These are phyloP conservation scores for Sporisorium scitamineum DNA, from an alignment of 1,284 basidiomycete genomes.

Conservation along the genomic window DNA sequence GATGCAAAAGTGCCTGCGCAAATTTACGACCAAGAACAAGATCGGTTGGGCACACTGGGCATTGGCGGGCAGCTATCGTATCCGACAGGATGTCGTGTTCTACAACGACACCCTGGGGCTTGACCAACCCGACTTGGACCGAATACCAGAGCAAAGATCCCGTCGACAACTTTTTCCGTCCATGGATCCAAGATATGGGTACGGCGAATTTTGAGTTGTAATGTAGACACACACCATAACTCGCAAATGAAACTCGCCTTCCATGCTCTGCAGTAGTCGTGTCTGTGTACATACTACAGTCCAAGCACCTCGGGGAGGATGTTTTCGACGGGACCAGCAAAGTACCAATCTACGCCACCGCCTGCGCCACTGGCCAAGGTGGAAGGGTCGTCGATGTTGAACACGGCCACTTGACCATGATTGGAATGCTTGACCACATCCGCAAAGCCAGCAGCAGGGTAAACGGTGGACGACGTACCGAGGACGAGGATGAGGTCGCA, in stretches of 20 bases:
- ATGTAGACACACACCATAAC: not conserved
- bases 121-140: constrained; percentile 22
- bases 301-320: constrained; percentile 25
- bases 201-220: constrained; percentile 43
- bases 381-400: constrained; percentile 73
- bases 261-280: not conserved
- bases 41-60: constrained; percentile 49
- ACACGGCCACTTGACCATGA: constrained; percentile 75
- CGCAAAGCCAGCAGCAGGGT: constrained; percentile 72
- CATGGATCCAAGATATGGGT: constrained; percentile 44
- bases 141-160: constrained; percentile 29
- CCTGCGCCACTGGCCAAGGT: not conserved
- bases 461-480: constrained; percentile 76
- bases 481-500: constrained; percentile 77
- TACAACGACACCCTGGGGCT: constrained; percentile 47
- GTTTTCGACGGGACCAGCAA: constrained; percentile 37
- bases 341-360: constrained; percentile 33
- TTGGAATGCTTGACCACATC: constrained; percentile 65
- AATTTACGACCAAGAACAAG: constrained; percentile 47
- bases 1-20: constrained; percentile 46
- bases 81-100: constrained; percentile 22
- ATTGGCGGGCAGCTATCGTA: constrained; percentile 39
- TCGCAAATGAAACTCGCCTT: not conserved
- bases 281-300: not conserved
- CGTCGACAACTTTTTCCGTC: constrained; percentile 39